phyloP scores from a whole-genome alignment of 495 filamentous ascomycete species.

The Aspergillus carlsbadensis region DNA sequence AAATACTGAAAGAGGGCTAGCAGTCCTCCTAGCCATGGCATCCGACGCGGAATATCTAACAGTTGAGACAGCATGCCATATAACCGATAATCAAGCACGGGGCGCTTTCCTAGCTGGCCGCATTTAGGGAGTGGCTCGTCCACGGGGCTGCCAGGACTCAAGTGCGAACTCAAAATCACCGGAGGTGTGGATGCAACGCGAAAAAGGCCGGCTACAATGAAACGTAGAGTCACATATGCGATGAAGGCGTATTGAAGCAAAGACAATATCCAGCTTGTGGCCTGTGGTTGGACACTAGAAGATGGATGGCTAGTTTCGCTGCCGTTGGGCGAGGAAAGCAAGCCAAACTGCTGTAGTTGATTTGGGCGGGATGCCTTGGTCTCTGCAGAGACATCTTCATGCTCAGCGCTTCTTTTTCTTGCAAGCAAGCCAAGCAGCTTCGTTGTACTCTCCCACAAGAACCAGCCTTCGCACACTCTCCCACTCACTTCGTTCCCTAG shows the following conservation, averaged over 20 bases:
- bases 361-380: constrained; percentile 24
- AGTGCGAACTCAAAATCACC: constrained; percentile 22
- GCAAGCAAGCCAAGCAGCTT: constrained; percentile 50
- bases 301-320: constrained; percentile 18
- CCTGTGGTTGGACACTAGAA: constrained; percentile 27
- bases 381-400: constrained; percentile 23
- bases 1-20: constrained; percentile 72
- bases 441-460: constrained; percentile 78
- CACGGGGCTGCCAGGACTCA: constrained; percentile 22
- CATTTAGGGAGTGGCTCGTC: constrained; percentile 45
- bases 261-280: constrained; percentile 60
- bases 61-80: constrained; percentile 69
- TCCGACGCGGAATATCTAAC: constrained; percentile 67
- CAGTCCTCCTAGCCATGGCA: constrained; percentile 81
- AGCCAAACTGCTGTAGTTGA: constrained; percentile 47
- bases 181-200: constrained; percentile 38
- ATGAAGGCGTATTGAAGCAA: constrained; percentile 68
- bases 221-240: constrained; percentile 61
- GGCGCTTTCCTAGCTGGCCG: constrained; percentile 53
- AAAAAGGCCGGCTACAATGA: constrained; percentile 53
- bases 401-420: constrained; percentile 24
- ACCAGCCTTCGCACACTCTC: constrained; percentile 77
- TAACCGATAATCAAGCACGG: constrained; percentile 70
- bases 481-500: constrained; percentile 74
- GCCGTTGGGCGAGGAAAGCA: constrained; percentile 37